Evolutionary conservation across 2,329 filamentous ascomycete genomes (phyloP).

Genomic region (Diaporthe ilicicola): DNA sequence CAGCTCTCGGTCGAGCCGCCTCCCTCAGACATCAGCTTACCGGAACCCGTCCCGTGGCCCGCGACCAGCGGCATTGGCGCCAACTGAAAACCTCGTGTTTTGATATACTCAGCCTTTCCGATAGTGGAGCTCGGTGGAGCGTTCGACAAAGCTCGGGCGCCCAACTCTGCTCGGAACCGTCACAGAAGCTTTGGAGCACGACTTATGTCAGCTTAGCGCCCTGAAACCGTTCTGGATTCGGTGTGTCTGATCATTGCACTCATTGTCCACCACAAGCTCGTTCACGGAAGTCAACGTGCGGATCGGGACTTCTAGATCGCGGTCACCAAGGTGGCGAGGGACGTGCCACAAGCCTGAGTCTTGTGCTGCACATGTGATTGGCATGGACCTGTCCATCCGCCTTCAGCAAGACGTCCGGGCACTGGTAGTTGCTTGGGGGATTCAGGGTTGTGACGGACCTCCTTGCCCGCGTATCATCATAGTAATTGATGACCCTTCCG

Average conservation of each 20-base stretch:
- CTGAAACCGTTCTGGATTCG: background rate
- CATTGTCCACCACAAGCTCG: background rate
- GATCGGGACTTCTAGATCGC: background rate
- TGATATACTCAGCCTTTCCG: constrained; percentile 13
- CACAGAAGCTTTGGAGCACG: background rate
- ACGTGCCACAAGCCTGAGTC: constrained; percentile 13
- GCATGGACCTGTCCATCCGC: background rate
- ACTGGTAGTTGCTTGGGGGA: background rate
- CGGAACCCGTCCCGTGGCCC: constrained; percentile 4
- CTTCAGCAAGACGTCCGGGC: background rate
- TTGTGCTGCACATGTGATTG: constrained; percentile 19
- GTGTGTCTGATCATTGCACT: background rate
- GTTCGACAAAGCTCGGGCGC: background rate
- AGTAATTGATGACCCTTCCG: background rate
- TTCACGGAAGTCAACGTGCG: background rate
- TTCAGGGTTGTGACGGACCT: background rate
- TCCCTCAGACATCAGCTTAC: constrained; percentile 3
- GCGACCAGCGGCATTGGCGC: constrained; percentile 20
- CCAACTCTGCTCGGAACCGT: background rate
- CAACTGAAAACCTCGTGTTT: constrained; percentile 22
- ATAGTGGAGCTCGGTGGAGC: constrained; percentile 13
- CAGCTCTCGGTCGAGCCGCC: background rate
- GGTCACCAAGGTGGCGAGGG: constrained; percentile 8
- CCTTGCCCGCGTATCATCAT: background rate
- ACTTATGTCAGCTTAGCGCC: background rate